These are phyloP conservation scores for Amanita molliuscula DNA, from an alignment of 768 basidiomycete species.

Conservation along the genomic window DNA sequence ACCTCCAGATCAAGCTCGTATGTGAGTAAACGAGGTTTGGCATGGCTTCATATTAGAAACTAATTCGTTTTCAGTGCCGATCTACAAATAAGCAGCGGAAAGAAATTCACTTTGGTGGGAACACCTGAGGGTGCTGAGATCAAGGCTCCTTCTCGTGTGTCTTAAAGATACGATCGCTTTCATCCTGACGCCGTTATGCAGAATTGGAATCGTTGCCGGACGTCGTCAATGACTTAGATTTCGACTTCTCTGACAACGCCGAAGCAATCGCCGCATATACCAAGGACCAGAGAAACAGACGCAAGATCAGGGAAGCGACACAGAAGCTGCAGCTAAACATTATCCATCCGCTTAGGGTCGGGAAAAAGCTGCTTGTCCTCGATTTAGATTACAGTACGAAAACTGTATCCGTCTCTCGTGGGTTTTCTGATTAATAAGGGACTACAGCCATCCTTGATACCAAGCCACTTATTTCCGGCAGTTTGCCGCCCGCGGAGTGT, in stretches of 20 bases:
- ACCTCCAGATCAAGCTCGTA: slow-evolving; percentile 61
- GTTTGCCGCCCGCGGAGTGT: slow-evolving; percentile 72
- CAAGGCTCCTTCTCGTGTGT: slow-evolving; percentile 62
- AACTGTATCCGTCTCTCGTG: not conserved
- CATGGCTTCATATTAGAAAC: slow-evolving; percentile 3
- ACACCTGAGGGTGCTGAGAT: slow-evolving; percentile 82
- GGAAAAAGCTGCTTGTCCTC: slow-evolving; percentile 75
- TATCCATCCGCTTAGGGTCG: slow-evolving; percentile 66
- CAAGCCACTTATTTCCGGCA: slow-evolving; percentile 74
- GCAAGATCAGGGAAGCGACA: slow-evolving; percentile 70
- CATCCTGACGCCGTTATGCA: slow-evolving; percentile 14
- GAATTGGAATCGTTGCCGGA: slow-evolving; percentile 59
- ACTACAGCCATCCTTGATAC: slow-evolving; percentile 70
- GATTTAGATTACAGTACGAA: slow-evolving; percentile 78
- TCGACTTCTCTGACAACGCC: slow-evolving; percentile 61
- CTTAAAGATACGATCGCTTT: not conserved
- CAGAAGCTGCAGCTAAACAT: slow-evolving; percentile 55
- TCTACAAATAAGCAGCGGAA: slow-evolving; percentile 44
- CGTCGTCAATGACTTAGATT: slow-evolving; percentile 72
- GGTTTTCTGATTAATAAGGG: slow-evolving; percentile 6
- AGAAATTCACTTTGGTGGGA: slow-evolving; percentile 80
- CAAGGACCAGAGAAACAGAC: slow-evolving; percentile 71
- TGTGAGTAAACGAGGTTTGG: slow-evolving; percentile 28
- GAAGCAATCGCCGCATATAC: slow-evolving; percentile 48
- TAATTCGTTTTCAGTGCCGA: slow-evolving; percentile 33